Evolutionary conservation across 768 basidiomycete genomes (phyloP), one percentile per base, ranked within the genome.

Genomic region (Pleurotus djamor): DNA sequence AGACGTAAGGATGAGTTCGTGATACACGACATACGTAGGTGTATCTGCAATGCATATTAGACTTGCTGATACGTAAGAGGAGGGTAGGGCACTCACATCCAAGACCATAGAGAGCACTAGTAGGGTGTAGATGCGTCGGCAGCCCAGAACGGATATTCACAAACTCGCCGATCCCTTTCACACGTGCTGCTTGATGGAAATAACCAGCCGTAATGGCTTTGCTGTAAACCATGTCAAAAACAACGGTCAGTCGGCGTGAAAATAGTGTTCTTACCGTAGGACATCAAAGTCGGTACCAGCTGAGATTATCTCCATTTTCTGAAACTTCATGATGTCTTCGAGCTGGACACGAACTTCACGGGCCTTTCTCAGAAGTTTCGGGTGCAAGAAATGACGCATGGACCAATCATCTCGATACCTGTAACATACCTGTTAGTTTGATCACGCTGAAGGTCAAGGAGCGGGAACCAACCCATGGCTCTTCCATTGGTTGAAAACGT

Each of bases 401-500:
- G 85, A 86, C 97, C 96, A 99, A 45, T 94, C 91, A 68, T 99
- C 97, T 17, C 93, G 88, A 73, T 83, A 96, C 5, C 94, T 96
- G 62, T 54, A 1, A 9, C 33, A 16, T 34, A 52, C 9, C 17
- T 44, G 54, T 36, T 63, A 41, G 38, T 41, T 58, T 57, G 59
- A 45, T n/a, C 4, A 43, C 5, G 8, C 35, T 16, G 7, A 21
- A 50, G 17, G 38, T 17, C 28, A 28, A 44, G 44, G 35, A 59
- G n/a, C 5, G 32, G 7, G 4, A 9, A 76, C 88, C 45, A 66
- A 95, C 92, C 90, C 88, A 69, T 98, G 96, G 59, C 84, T 86
- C 79, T 98, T 98, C 97, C 97, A 99, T 72, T 98, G 96, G 60
- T 90, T 92, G 74, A 95, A 99, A 2, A 98, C 97, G 68, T 99